Base-by-base conservation (phyloP, 176 grass and related monocot genomes). In the Sorghum bicolor region DNA sequence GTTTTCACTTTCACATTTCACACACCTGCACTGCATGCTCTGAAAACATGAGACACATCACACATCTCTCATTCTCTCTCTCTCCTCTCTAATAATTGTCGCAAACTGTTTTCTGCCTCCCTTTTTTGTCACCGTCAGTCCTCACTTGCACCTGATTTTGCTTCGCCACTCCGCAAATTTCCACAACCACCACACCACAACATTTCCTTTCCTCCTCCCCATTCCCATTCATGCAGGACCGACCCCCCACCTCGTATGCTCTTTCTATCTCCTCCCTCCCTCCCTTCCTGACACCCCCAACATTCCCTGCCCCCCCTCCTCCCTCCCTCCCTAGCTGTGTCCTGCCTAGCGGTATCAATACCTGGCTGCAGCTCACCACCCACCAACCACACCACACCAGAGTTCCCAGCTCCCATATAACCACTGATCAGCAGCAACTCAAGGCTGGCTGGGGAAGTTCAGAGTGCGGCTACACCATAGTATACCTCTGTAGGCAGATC, bases 311-410 rank as follows among this genome's bases (percentile, higher is more conserved):
- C 73, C 11, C 16, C 19, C 12, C 14, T 43, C 26, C 73, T 12
- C 74, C 33, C 73, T 12, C 74, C 33, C 22, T 88, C 80, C 34
- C 57, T 60, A 90, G 48, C 89, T 90, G 89, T 80, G 85, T 80
- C 84, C 89, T 84, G 80, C 84, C 47, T 44, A 52, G 79, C 66
- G 75, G 78, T 62, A 82, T 86, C 83, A 83, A 67, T 83, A 78
- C 66, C 74, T 73, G 70, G 40, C 40, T 73, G 73, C 86, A 79
- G 62, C n/a, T 15, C 72, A 78, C 26, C 70, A 30, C 84, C 84
- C 88, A 86, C 88, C 88, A 86, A 83, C 87, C 76, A 30, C 63
- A 72, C 88, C 76, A 30, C 63, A 57, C 57, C 73, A 25, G 61
- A 75, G 57, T 24, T 72, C 57, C 57, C 63, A 5, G 25, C 0